A percentile compares a stretch with the other conserved stretches of the same genome.
Conservation (phyloP, 2,329 filamentous ascomycete species). For the Epichloe baconii region DNA sequence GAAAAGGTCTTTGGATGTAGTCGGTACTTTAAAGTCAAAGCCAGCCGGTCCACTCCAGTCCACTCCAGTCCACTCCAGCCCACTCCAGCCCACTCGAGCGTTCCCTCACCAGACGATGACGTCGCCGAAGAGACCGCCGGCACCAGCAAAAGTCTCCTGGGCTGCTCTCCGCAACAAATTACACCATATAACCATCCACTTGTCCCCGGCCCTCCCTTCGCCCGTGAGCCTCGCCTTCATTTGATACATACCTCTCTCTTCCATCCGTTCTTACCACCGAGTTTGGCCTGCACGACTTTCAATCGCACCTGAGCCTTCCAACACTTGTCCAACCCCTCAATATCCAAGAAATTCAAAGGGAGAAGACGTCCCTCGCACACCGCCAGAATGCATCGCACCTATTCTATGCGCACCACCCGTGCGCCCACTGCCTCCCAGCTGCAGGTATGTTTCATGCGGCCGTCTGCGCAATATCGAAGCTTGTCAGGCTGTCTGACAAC, state of each 20-base stretch:
- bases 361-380: constrained; percentile 10
- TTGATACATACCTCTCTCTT: not conserved
- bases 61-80: not conserved
- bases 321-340: not conserved
- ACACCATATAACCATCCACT: constrained; percentile 8
- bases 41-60: not conserved
- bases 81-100: not conserved
- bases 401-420: constrained; percentile 95
- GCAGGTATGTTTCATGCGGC: constrained; percentile 28
- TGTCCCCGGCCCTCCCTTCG: not conserved
- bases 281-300: not conserved
- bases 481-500: not conserved
- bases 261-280: not conserved
- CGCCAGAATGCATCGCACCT: constrained; percentile 83
- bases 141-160: not conserved
- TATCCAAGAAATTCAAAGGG: constrained; percentile 1
- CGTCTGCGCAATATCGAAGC: not conserved
- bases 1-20: too few relatives aligned
- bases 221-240: not conserved
- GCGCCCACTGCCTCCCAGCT: constrained; percentile 81
- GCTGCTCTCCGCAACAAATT: constrained; percentile 3
- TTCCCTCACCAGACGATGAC: constrained; percentile 7
- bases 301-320: not conserved
- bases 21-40: too few relatives aligned
- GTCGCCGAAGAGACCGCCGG: constrained; percentile 8